Conservation (phyloP, 2,329 filamentous ascomycete species). For the Xylariaceae sp. region DNA sequence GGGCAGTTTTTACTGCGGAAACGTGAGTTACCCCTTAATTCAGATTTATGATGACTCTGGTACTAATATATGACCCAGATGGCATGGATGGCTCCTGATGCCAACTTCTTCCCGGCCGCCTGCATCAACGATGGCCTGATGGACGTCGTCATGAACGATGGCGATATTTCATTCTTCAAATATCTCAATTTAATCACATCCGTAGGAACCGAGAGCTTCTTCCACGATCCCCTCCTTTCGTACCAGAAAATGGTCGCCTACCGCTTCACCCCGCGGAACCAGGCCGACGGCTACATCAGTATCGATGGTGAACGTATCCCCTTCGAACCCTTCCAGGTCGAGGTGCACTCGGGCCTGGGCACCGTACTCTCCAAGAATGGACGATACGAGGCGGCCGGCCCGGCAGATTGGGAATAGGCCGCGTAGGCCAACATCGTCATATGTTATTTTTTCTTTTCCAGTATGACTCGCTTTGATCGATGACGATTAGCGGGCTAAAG, state of each 20-base stretch:
- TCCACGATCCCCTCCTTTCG: conserved; percentile 69
- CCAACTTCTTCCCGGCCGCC: conserved; percentile 81
- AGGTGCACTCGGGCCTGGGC: conserved; percentile 77
- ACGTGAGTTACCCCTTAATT: conserved; percentile 48
- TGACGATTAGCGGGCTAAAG: conserved; percentile 8
- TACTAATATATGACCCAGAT: conserved; percentile 49
- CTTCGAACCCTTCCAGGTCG: conserved; percentile 86
- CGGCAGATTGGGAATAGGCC: conserved; percentile 43
- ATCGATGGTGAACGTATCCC: conserved; percentile 87
- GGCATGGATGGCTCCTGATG: conserved; percentile 81
- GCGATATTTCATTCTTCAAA: conserved; percentile 62
- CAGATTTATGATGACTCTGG: neutral
- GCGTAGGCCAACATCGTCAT: conserved; percentile 6
- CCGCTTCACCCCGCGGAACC: conserved; percentile 69
- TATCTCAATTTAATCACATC: conserved; percentile 65
- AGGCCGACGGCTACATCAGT: conserved; percentile 76
- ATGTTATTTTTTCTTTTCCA: conserved; percentile 3
- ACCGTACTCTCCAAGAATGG: conserved; percentile 76
- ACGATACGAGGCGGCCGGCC: conserved; percentile 62
- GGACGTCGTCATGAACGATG: conserved; percentile 77
- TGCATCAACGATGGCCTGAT: conserved; percentile 78
- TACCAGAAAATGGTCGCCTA: conserved; percentile 88
- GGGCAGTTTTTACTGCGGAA: conserved; percentile 91
- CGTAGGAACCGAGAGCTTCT: conserved; percentile 69
- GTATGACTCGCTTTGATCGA: neutral